Evolutionary conservation across 805 yeast genomes (phyloP), one percentile per base, ranked within the genome.

Genomic region (Zygosaccharomyces rouxii): DNA sequence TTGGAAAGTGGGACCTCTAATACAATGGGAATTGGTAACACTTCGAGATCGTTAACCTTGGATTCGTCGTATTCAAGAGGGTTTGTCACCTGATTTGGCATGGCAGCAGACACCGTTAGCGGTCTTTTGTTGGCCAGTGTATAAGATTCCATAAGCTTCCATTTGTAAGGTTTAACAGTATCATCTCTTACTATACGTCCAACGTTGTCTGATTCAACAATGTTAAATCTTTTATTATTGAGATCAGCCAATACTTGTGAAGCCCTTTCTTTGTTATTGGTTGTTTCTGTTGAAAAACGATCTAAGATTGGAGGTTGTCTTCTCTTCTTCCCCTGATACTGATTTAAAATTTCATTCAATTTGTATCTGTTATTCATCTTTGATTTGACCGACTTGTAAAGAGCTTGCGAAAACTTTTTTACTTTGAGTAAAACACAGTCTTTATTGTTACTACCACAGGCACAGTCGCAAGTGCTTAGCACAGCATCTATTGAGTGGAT

Each of bases 351-450:
- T 49, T 67, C 67, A 35, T 65, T 73, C 44, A 72, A 66, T 30
- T 65, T 67, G 56, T 72, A 67, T 44, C 64, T 58, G 21, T 64
- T 66, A 30, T 55, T 53, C 55, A 66, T 64, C 47, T 63, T 67
- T 1, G 66, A 57, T 52, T 84, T 72, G 0, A 83, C 77, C 7
- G 85, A 75, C 53, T 88, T 73, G 55, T 78, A 74, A 19, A 59
- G 77, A 1, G 78, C 80, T 1, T 84, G 76, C 2, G 85, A 79
- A 25, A 80, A 80, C 57, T 81, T 80, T 58, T 80, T 82, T 4
- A 84, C 78, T 58, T 81, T 83, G 49, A 74, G 71, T n/a, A 86
- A 68, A 16, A 76, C 69, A 67, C 94, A 86, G 16, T 76, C 80
- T 21, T 63, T 63, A 33, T 67, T 68, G 4, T 79, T 67, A 6